A percentile compares a stretch with the other conserved stretches of the same genome.
Evolutionary conservation across 129 eudicot genomes (phyloP).

Genomic region (Ambrosia artemisiifolia): DNA sequence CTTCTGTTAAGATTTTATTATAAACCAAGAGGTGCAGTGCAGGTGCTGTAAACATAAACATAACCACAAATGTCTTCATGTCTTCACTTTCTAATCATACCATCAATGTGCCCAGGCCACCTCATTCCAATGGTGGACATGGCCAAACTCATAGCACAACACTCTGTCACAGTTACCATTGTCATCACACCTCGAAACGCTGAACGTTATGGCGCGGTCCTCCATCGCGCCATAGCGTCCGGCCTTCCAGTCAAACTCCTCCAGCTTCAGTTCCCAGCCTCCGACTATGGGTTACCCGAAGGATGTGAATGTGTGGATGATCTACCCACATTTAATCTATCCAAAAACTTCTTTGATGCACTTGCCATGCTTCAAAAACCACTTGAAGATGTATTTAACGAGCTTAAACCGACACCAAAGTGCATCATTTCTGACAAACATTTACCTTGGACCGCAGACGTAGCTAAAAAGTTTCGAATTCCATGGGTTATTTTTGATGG

Average conservation of each 20-base stretch:
- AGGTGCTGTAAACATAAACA: background rate
- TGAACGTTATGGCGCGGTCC: slow-evolving; percentile 16
- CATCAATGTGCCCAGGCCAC: slow-evolving; percentile 51
- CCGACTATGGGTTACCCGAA: slow-evolving; percentile 32
- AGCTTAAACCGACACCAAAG: slow-evolving; percentile 35
- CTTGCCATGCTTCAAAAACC: slow-evolving; percentile 32
- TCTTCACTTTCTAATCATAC: slow-evolving; percentile 44
- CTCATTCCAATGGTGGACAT: slow-evolving; percentile 52
- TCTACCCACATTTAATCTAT: slow-evolving; percentile 27
- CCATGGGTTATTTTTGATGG: slow-evolving; percentile 58
- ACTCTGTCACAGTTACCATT: slow-evolving; percentile 30
- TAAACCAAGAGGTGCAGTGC: background rate
- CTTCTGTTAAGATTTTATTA: background rate
- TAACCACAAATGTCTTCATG: slow-evolving; percentile 23
- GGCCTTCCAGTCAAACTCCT: slow-evolving; percentile 36
- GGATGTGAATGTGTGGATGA: slow-evolving; percentile 43
- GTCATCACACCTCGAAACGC: slow-evolving; percentile 39
- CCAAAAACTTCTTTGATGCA: slow-evolving; percentile 33
- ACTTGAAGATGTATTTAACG: slow-evolving; percentile 25
- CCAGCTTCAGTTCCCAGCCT: slow-evolving; percentile 30
- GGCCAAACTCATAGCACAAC: slow-evolving; percentile 46
- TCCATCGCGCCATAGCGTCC: slow-evolving; percentile 32
- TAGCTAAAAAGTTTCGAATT: slow-evolving; percentile 27
- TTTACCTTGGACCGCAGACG: slow-evolving; percentile 43
- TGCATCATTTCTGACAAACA: slow-evolving; percentile 45